Conservation (phyloP, 2,329 filamentous ascomycete genomes). For the Aspergillus udagawae region DNA sequence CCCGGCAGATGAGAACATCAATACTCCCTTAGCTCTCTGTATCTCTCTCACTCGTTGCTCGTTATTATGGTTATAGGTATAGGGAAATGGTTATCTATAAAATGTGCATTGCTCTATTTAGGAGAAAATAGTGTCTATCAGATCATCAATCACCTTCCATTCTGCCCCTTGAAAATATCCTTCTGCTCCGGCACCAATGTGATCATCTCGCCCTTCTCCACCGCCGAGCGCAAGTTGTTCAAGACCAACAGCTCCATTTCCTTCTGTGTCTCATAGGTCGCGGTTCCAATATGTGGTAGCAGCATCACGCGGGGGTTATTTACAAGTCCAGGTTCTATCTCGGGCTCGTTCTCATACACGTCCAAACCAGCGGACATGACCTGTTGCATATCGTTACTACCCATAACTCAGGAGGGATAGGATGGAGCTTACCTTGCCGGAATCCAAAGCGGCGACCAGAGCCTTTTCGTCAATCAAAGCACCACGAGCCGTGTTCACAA, state of each 20-base stretch:
- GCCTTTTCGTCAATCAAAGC: constrained; percentile 46
- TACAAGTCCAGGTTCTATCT: constrained; percentile 45
- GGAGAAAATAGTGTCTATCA: not conserved
- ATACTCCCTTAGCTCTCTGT: too few species aligned
- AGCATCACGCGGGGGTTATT: constrained; percentile 47
- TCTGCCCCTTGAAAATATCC: constrained; percentile 14
- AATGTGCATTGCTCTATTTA: not conserved
- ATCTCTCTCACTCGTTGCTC: too few species aligned
- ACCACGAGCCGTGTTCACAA: constrained; percentile 44
- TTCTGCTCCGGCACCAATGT: constrained; percentile 62
- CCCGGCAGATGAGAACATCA: constrained; percentile 10
- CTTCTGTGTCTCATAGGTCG: constrained; percentile 57
- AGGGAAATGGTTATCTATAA: not conserved
- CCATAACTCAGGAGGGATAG: not conserved
- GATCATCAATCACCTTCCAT: not conserved
- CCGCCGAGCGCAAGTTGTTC: constrained; percentile 53
- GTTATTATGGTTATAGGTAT: not conserved
- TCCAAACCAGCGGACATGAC: constrained; percentile 44
- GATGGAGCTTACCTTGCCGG: constrained; percentile 35
- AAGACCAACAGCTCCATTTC: constrained; percentile 60
- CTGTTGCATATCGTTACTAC: constrained; percentile 12
- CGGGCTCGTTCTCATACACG: constrained; percentile 46
- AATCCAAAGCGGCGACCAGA: constrained; percentile 42
- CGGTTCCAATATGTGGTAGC: constrained; percentile 58
- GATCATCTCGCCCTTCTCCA: constrained; percentile 55